phyloP scores from a whole-genome alignment of 306 rosid species.

The Medicago ruthenica region DNA sequence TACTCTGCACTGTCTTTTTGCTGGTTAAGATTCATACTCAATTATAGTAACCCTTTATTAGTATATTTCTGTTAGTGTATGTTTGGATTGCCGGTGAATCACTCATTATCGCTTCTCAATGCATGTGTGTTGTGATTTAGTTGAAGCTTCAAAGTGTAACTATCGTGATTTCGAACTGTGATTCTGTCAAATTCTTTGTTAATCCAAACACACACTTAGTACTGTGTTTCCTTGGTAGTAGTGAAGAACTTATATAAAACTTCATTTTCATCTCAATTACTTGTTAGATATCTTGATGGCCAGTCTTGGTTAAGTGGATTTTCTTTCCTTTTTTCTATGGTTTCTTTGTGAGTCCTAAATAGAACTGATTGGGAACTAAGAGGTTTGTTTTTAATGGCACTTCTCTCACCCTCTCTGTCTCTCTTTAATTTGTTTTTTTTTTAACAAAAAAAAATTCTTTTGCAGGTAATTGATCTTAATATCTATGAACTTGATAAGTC shows the following conservation, averaged over 20 bases:
- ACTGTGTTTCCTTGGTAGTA: background rate
- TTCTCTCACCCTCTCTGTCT: background rate
- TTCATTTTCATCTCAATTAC: slow-evolving; percentile 13
- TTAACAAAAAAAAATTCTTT: slow-evolving; percentile 23
- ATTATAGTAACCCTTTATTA: background rate
- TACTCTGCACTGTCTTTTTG: slow-evolving; percentile 22
- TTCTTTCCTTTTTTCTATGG: slow-evolving; percentile 1
- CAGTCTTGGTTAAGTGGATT: slow-evolving; percentile 13
- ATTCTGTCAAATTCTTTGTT: background rate
- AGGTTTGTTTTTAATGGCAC: slow-evolving; percentile 38
- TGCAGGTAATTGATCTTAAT: slow-evolving; percentile 55
- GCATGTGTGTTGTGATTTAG: background rate
- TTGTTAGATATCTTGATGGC: slow-evolving; percentile 11
- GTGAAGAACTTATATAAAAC: slow-evolving; percentile 4
- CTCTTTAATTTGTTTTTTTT: background rate
- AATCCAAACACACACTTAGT: background rate
- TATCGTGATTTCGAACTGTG: background rate
- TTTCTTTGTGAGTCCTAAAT: slow-evolving; percentile 9
- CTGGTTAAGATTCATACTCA: slow-evolving; percentile 10
- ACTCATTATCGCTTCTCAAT: background rate
- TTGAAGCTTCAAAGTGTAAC: background rate
- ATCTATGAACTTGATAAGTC: slow-evolving; percentile 69
- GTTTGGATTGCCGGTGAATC: background rate
- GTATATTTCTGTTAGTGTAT: background rate
- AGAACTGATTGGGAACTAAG: slow-evolving; percentile 1